Evolutionary conservation across 2,329 filamentous ascomycete genomes (phyloP), one percentile per base, ranked within the genome.

Genomic region (Aspergillus piperis): DNA sequence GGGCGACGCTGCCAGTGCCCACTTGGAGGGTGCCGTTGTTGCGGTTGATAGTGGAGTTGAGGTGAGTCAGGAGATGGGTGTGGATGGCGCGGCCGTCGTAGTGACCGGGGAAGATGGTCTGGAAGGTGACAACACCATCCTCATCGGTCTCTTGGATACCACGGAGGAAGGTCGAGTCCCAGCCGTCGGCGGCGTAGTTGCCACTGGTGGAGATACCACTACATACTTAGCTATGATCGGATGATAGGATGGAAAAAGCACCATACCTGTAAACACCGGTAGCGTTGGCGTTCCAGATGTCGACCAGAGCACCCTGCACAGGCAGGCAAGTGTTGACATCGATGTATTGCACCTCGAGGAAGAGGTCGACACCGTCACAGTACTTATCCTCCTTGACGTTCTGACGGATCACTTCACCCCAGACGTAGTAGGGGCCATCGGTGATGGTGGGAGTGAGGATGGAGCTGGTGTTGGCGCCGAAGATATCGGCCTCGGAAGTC

Each of bases 31-130:
- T 83, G 62, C 62, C 60, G 30, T 78, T 77, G 71, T 81, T 82
- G 42, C 73, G 67, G 41, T 79, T 73, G 21, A 77, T 53, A 10
- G 65, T 69, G 23, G 67, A 66, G 49, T 73, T 75, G 50, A 72
- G 60, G 55, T 84, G 81, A 2, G 79, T 77, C 57, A 82, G 71
- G 51, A 84, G 69, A 66, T 84, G 82, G 51, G 82, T 82, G 71
- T 84, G 83, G 2, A 72, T 77, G 2, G 81, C 74, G 7, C 82
- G 78, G 1, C 77, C 78, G 0, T 73, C 66, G 62, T 82, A 82
- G 68, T 82, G 79, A n/a, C 80, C 79, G 0, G 80, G 80, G 69
- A 81, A 73, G 51, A 75, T 73, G 8, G 80, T 83, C 38, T 81
- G 76, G 68, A 84, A 83, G 52, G 71, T 72, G 15, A 79, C 80